phyloP scores from a whole-genome alignment of 345 rosid species.

The Linum lewisii region DNA sequence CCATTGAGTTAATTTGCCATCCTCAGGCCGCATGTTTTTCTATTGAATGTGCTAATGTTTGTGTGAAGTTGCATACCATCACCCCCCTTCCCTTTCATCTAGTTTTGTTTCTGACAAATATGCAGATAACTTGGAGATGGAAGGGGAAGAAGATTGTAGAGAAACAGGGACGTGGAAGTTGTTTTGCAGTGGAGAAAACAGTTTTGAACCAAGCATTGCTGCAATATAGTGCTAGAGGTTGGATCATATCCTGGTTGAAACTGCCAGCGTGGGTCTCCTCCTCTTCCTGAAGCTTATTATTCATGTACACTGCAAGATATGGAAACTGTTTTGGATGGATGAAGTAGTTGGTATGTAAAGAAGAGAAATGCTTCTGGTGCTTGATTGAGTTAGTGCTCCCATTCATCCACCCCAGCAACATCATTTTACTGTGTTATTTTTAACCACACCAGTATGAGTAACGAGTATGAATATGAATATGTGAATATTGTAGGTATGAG shows the following conservation, averaged over 20 bases:
- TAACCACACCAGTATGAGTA: too few relatives aligned
- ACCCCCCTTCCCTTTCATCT: too few relatives aligned
- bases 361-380: slow-evolving; percentile 35
- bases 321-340: slow-evolving; percentile 9
- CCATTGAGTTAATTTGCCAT: not conserved
- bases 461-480: too few relatives aligned
- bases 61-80: not conserved
- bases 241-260: slow-evolving; percentile 13
- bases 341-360: slow-evolving; percentile 9
- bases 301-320: not conserved
- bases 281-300: slow-evolving; percentile 9
- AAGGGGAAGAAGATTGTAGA: slow-evolving; percentile 9
- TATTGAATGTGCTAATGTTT: too few relatives aligned
- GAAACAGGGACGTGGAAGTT: slow-evolving; percentile 8
- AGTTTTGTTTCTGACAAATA: not conserved
- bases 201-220: slow-evolving; percentile 20
- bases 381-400: slow-evolving; percentile 13
- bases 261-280: slow-evolving; percentile 10
- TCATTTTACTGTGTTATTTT: too few relatives aligned
- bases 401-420: too few relatives aligned
- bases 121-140: slow-evolving; percentile 8
- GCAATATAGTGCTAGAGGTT: slow-evolving; percentile 17
- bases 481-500: too few relatives aligned
- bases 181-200: slow-evolving; percentile 20
- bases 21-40: not conserved